Percentiles rank a stretch among this genome's conserved stretches.
Conservation (phyloP, 2,329 filamentous ascomycete species). For the Diaporthe helianthi region DNA sequence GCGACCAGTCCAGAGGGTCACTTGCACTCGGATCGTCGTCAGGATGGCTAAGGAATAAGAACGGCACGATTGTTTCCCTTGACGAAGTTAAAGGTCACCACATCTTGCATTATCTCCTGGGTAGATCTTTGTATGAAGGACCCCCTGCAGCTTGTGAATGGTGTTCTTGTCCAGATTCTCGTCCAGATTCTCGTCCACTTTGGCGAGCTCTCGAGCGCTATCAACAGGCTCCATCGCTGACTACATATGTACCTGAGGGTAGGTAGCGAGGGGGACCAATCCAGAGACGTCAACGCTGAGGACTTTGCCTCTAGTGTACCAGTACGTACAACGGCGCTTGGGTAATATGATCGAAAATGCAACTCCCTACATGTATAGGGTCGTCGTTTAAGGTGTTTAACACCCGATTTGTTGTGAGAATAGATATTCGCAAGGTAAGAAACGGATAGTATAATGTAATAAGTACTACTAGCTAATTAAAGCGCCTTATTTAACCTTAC, state of each 20-base stretch:
- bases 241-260: no score
- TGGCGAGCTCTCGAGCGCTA: not conserved
- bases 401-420: no score
- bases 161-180: constrained; percentile 39
- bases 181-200: constrained; percentile 32
- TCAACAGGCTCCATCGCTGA: no score
- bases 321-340: not conserved
- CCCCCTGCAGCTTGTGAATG: constrained; percentile 37
- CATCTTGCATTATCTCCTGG: constrained; percentile 55
- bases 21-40: constrained; percentile 54
- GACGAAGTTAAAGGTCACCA: constrained; percentile 69
- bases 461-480: not conserved
- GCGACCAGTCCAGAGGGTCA: constrained; percentile 57
- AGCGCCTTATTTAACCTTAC: no score
- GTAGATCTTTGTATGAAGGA: constrained; percentile 44
- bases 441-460: no score
- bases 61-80: constrained; percentile 57
- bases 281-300: not conserved
- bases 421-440: no score
- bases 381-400: not conserved
- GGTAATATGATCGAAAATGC: not conserved
- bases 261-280: not conserved
- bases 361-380: no score
- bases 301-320: not conserved
- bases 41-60: constrained; percentile 56